A percentile compares a stretch with the other conserved stretches of the same genome.
These are phyloP conservation scores for Xylogone sp. DNA, from an alignment of 2,329 filamentous ascomycete genomes.

Conservation along the genomic window DNA sequence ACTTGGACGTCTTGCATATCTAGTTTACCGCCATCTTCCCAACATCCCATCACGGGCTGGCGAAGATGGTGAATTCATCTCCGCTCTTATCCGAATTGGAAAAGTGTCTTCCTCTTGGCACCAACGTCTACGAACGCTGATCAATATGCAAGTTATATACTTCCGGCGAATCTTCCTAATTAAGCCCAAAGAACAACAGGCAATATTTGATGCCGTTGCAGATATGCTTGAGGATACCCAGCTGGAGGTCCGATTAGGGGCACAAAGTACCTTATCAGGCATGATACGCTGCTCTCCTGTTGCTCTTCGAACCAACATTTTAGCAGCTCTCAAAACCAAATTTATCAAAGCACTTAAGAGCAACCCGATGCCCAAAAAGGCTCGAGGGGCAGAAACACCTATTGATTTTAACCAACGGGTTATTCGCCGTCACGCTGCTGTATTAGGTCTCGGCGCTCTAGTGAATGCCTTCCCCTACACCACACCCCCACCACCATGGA, in stretches of 20 bases:
- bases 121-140: slow-evolving; percentile 86
- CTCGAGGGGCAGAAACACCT: slow-evolving; percentile 63
- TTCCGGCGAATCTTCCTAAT: slow-evolving; percentile 94
- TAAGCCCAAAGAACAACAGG: slow-evolving; percentile 66
- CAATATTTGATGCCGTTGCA: slow-evolving; percentile 87
- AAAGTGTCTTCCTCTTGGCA: slow-evolving; percentile 86
- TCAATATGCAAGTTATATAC: slow-evolving; percentile 99
- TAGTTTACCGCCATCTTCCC: slow-evolving; percentile 92
- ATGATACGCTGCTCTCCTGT: slow-evolving; percentile 97
- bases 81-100: slow-evolving; percentile 82
- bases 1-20: slow-evolving; percentile 88
- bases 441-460: slow-evolving; percentile 84
- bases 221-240: slow-evolving; percentile 91
- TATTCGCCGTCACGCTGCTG: slow-evolving; percentile 81
- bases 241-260: slow-evolving; percentile 89
- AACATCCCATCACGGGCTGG: slow-evolving; percentile 90
- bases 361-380: slow-evolving; percentile 83
- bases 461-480: slow-evolving; percentile 96
- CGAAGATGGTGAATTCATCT: slow-evolving; percentile 81
- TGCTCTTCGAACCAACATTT: slow-evolving; percentile 72
- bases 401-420: slow-evolving; percentile 72
- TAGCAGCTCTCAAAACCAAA: slow-evolving; percentile 69
- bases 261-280: slow-evolving; percentile 87
- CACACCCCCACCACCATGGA: slow-evolving; percentile 87
- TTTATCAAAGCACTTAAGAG: slow-evolving; percentile 75